Evolutionary conservation across 495 filamentous ascomycete species (phyloP), one percentile per base, ranked within the genome.

Genomic region (Talaromyces borbonicus): DNA sequence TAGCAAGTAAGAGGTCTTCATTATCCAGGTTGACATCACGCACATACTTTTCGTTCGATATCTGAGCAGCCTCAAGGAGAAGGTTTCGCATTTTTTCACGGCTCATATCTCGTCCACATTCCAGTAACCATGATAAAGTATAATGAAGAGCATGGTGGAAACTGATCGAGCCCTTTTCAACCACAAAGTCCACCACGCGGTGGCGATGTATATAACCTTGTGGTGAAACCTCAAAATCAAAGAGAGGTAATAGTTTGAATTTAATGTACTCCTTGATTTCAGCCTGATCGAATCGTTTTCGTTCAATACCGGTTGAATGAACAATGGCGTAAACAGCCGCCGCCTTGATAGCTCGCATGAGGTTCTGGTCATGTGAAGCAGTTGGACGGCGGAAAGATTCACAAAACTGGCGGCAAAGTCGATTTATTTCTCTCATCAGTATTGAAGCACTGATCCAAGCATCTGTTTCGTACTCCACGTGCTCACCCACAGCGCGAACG

Each of bases 71-170:
- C 49, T 65, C 62, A 66, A 78, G 49, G 8, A 97, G 65, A 8
- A 90, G 71, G 4, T 68, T 67, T 29, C 69, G 73, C 46, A 97
- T 67, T 41, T 84, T 64, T 2, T 80, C 71, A 8, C 70, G 65
- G 32, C 75, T 69, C 74, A 96, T 82, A 39, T 74, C 69, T 55
- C 89, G 90, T 26, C 80, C 93, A 48, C 84, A 83, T 53, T 96
- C 92, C 47, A 99, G 78, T 26, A 99, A 68, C 92, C 92, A 99
- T 1, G 93, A 97, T n/a, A 96, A 66, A 0, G 85, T 93, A 59
- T 97, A 97, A 59, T 99, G 92, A 26, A 99, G 71, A 6, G 87
- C 87, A 60, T 99, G 92, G 56, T 99, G 93, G 71, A 99, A 97
- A 62, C 93, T 97, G 61, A 97, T 92, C 0, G 85, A 81, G 52